phyloP scores from a whole-genome alignment of 2,329 filamentous ascomycete genomes.

The Penicillium sp. region DNA sequence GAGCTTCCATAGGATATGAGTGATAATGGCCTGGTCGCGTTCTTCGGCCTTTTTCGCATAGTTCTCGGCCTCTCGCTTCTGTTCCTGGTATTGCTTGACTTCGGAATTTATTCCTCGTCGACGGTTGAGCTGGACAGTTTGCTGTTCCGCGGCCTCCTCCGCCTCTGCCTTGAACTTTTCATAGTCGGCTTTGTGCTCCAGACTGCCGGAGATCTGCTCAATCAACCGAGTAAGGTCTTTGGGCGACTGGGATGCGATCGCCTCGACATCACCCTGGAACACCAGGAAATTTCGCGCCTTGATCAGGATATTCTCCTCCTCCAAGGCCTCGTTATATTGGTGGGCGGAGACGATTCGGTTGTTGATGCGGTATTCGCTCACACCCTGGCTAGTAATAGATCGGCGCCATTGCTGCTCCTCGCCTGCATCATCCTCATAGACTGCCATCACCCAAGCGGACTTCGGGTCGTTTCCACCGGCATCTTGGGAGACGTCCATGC shows the following conservation, averaged over 20 bases:
- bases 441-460: slow-evolving; percentile 98
- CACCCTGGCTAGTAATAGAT: slow-evolving; percentile 81
- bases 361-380: slow-evolving; percentile 96
- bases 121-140: slow-evolving; percentile 82
- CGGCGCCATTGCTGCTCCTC: slow-evolving; percentile 96
- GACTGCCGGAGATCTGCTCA: slow-evolving; percentile 94
- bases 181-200: slow-evolving; percentile 93
- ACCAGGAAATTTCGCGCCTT: slow-evolving; percentile 97
- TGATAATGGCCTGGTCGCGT: slow-evolving; percentile 85
- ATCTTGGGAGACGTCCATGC: slow-evolving; percentile 61
- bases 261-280: slow-evolving; percentile 97
- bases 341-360: slow-evolving; percentile 83
- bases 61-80: slow-evolving; percentile 92
- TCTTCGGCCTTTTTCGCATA: slow-evolving; percentile 90
- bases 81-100: slow-evolving; percentile 95
- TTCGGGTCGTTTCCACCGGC: slow-evolving; percentile 72
- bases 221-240: slow-evolving; percentile 91
- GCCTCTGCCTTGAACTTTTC: slow-evolving; percentile 83
- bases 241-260: slow-evolving; percentile 91
- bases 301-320: slow-evolving; percentile 94
- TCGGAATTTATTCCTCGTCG: slow-evolving; percentile 95
- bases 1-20: slow-evolving; percentile 93
- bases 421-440: slow-evolving; percentile 95
- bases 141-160: slow-evolving; percentile 83
- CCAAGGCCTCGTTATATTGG: slow-evolving; percentile 89